Percentiles rank a stretch among this genome's conserved stretches.
Evolutionary conservation across 2,329 filamentous ascomycete species (phyloP).

Genomic region (Colletotrichum chrysophilum): DNA sequence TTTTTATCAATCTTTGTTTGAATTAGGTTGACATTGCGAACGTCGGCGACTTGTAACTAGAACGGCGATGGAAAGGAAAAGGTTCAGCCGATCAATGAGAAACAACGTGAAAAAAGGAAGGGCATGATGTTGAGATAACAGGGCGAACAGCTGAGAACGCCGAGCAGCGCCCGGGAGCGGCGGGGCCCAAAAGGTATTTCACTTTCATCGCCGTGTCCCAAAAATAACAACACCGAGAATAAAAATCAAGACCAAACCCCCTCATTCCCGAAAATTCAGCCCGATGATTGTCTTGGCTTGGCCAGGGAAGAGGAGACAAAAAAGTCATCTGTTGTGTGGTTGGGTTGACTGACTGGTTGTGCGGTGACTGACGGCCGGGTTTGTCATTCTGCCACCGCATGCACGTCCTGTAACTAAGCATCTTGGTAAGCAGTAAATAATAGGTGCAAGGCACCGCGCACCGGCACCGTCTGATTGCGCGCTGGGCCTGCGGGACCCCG

Average conservation of each 20-base stretch:
- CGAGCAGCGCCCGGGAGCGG: not conserved
- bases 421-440: conserved; percentile 17
- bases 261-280: not conserved
- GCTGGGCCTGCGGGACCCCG: not conserved
- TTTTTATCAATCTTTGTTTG: not conserved
- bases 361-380: not conserved
- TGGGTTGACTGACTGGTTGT: not conserved
- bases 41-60: not conserved
- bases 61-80: not conserved
- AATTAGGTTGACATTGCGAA: not conserved
- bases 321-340: conserved; percentile 11
- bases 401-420: conserved; percentile 15
- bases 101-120: not conserved
- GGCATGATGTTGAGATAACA: not conserved
- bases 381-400: conserved; percentile 19
- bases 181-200: not conserved
- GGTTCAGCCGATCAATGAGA: not conserved
- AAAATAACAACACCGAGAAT: not conserved
- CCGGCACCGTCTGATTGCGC: not conserved
- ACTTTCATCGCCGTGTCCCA: not conserved
- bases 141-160: not conserved
- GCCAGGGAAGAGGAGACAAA: not conserved
- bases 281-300: not conserved
- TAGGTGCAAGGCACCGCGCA: not conserved
- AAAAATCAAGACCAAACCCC: not conserved